phyloP scores from a whole-genome alignment of 2,329 filamentous ascomycete genomes.

The Exophiala sideris region DNA sequence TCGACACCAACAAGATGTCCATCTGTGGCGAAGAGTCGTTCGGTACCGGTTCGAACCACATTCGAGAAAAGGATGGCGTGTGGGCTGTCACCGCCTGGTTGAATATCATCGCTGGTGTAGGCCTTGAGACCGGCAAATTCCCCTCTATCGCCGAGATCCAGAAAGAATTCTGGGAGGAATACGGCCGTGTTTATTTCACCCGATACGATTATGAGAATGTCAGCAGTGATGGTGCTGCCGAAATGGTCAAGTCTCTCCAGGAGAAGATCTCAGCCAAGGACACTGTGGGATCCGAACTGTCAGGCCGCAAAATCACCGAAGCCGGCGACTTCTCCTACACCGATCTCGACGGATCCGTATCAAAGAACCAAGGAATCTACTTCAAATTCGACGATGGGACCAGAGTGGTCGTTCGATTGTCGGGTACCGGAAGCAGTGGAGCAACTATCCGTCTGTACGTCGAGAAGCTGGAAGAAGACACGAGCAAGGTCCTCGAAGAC shows the following conservation, averaged over 20 bases:
- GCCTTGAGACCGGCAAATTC: conserved; percentile 61
- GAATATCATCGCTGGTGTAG: conserved; percentile 95
- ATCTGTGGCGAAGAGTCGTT: conserved; percentile 99
- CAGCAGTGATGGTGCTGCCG: conserved; percentile 84
- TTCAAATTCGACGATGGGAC: conserved; percentile 92
- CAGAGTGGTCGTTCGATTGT: conserved; percentile 90
- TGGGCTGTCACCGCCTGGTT: conserved; percentile 98
- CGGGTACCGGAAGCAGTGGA: conserved; percentile 89
- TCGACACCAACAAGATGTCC: conserved; percentile 91
- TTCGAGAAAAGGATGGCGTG: conserved; percentile 96
- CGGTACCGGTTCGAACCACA: conserved; percentile 96
- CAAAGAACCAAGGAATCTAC: conserved; percentile 93
- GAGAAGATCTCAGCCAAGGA: conserved; percentile 68
- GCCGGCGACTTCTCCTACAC: conserved; percentile 98
- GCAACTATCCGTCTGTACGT: conserved; percentile 96
- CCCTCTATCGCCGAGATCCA: conserved; percentile 96
- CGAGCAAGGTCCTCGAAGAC: conserved; percentile 72
- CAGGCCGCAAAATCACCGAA: conserved; percentile 78
- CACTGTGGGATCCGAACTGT: conserved; percentile 80
- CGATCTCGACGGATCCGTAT: conserved; percentile 93
- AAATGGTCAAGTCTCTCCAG: conserved; percentile 78
- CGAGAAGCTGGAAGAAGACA: conserved; percentile 87
- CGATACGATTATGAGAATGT: conserved; percentile 98
- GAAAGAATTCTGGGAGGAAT: conserved; percentile 92
- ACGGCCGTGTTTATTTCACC: conserved; percentile 98